Conservation (phyloP, 768 basidiomycete genomes). For the Naganishia vishniacii region DNA sequence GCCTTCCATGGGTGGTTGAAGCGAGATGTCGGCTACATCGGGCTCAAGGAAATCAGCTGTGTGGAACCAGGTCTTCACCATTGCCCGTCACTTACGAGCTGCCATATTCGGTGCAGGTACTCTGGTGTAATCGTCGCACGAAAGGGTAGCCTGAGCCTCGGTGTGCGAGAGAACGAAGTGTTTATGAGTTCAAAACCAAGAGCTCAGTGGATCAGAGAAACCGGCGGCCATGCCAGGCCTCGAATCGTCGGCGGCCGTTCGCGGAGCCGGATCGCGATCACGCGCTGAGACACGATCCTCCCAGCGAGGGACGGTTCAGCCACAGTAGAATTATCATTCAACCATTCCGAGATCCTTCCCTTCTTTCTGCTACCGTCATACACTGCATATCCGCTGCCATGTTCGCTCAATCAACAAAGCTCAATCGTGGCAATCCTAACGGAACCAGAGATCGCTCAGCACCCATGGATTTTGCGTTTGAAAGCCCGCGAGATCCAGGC, state of each 20-base stretch:
- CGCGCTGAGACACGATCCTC: background rate
- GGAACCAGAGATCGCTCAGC: constrained; percentile 15
- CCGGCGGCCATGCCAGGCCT: no score
- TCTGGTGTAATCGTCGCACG: no score
- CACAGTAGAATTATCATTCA: constrained; percentile 1
- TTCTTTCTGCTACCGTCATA: background rate
- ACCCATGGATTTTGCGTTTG: constrained; percentile 24
- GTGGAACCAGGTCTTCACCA: background rate
- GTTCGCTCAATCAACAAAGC: constrained; percentile 27
- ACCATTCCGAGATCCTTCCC: background rate
- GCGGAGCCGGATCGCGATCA: background rate
- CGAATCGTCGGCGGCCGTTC: background rate
- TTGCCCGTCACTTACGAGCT: background rate
- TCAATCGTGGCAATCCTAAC: background rate
- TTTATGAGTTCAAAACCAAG: no score
- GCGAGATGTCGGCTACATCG: constrained; percentile 31
- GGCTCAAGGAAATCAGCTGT: background rate
- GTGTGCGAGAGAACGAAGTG: no score
- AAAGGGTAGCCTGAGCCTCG: no score
- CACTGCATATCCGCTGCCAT: background rate
- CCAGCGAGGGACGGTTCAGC: constrained; percentile 1
- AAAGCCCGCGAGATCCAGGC: constrained; percentile 26
- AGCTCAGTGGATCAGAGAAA: no score
- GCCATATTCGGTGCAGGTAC: background rate
- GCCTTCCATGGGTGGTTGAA: constrained; percentile 69